Percentiles rank a stretch among this genome's conserved stretches.
Conservation (phyloP, 2,329 filamentous ascomycete genomes). For the Thermoascus crustaceus region DNA sequence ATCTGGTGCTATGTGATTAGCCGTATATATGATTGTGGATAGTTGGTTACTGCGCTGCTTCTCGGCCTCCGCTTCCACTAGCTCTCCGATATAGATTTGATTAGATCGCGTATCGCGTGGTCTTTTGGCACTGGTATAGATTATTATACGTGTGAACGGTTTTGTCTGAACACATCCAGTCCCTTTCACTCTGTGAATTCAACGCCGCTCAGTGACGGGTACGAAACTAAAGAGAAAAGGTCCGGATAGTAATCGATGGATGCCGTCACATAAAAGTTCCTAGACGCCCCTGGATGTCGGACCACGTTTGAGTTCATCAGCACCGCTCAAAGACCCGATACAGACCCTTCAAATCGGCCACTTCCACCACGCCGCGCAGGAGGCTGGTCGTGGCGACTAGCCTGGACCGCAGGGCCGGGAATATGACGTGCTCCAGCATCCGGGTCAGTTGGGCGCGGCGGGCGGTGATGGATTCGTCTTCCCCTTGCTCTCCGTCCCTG, state of each 20-base stretch:
- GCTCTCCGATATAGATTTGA: no score
- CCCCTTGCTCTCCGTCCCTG: constrained; percentile 45
- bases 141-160: not conserved
- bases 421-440: constrained; percentile 76
- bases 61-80: no score
- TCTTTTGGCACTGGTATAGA: not conserved
- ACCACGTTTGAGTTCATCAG: no score
- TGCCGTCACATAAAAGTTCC: no score
- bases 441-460: constrained; percentile 63
- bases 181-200: no score
- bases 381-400: constrained; percentile 73
- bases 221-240: not conserved
- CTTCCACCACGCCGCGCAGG: constrained; percentile 71
- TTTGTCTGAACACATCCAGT: not conserved
- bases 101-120: not conserved
- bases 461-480: constrained; percentile 35
- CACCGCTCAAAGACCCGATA: constrained; percentile 95
- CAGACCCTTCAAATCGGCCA: constrained; percentile 83
- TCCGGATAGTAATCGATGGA: no score
- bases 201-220: constrained; percentile 1
- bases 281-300: no score
- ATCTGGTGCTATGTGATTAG: no score
- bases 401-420: constrained; percentile 77
- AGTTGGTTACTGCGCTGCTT: no score
- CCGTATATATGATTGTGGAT: no score